A percentile compares a stretch with the other conserved stretches of the same genome.
Evolutionary conservation across 148 eudicot species (phyloP).

Genomic region (Camellia japonica): DNA sequence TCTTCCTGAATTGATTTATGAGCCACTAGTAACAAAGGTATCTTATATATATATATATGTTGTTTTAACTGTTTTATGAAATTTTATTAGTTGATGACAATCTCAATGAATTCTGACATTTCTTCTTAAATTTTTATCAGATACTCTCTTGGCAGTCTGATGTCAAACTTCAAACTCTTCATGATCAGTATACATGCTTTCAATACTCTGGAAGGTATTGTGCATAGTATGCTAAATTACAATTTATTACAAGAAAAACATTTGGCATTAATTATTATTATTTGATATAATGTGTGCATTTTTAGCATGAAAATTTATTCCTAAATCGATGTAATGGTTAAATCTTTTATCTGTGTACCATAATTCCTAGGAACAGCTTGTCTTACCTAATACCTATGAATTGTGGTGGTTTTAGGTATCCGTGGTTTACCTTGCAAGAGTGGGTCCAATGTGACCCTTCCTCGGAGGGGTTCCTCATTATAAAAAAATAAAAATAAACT

Average conservation of each 20-base stretch:
- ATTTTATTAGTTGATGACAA: background rate
- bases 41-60: background rate
- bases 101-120: conserved; percentile 18
- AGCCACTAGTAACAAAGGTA: conserved; percentile 72
- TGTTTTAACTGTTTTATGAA: conserved; percentile 4
- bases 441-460: too few species aligned
- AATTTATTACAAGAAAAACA: background rate
- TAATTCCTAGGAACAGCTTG: too few species aligned
- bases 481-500: too few species aligned
- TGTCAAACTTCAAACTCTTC: conserved; percentile 62
- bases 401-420: too few species aligned
- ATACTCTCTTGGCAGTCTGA: conserved; percentile 74
- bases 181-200: conserved; percentile 84
- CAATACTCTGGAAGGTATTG: conserved; percentile 66
- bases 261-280: conserved; percentile 2
- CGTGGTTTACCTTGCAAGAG: too few species aligned
- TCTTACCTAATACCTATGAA: too few species aligned
- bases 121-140: conserved; percentile 32
- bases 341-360: too few species aligned
- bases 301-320: background rate
- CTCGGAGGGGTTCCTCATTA: too few species aligned
- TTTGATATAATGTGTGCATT: background rate
- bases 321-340: background rate
- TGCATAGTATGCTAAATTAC: conserved; percentile 12
- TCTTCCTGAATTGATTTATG: conserved; percentile 70